Base-by-base conservation (phyloP, 352 stramenopile species). In the Globisporangium paroecandrum region DNA sequence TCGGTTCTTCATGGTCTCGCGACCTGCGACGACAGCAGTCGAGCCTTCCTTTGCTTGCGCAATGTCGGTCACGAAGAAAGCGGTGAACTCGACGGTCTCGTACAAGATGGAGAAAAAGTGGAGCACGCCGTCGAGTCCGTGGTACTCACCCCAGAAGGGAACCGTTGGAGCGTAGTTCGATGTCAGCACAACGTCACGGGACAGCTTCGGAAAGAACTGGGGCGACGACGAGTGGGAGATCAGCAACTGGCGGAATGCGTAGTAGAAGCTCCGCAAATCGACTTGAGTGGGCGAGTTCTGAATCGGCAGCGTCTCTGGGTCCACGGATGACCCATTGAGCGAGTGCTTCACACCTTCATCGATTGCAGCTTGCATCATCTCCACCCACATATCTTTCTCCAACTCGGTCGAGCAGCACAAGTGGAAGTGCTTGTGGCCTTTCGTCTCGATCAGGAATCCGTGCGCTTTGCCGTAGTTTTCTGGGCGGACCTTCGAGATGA, bases 91-190 rank as follows among this genome's bases (percentile, higher is more conserved):
- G 53, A 96, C 87, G 0, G 85, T 94, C 71, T 95, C 89, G 74
- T 96, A 95, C 41, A 96, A 58, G 62, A 95, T 96, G 27, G 89
- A 95, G 65, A 96, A 96, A 75, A 94, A 96, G 65, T 95, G 87
- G 38, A 96, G 70, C 22, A 96, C 89, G 41, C 89, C 89, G 29
- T 95, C 89, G 24, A 96, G 77, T 3, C 89, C 89, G 59, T 96
- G 89, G 64, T 95, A 96, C 51, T 96, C 89, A 58, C 89, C 89
- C 87, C 87, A 95, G 68, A 96, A 95, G 12, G 89, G 89, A 22
- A 96, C 89, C 0, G 85, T 96, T 24, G 89, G 89, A 10, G 89
- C 87, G 69, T 96, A 96, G 62, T 96, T 96, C 61, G 84, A 94
- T 43, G 85, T 92, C 36, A 96, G 82, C 58, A 93, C 85, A 5